Conservation (phyloP, 768 basidiomycete species). For the Boletales sp. region DNA sequence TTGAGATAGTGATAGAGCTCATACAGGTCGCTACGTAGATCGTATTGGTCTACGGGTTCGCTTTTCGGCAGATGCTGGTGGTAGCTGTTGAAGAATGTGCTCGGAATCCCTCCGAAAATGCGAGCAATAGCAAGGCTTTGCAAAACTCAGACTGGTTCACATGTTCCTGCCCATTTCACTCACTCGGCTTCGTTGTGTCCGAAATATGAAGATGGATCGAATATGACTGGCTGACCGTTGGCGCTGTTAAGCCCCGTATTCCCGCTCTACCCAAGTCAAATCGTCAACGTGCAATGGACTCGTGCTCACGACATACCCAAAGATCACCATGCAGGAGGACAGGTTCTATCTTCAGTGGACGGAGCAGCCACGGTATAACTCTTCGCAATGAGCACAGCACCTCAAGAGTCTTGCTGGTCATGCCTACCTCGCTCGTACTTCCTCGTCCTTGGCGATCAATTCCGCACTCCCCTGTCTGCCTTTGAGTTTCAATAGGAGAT, state of each 20-base stretch:
- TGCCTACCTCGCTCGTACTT: conserved; percentile 46
- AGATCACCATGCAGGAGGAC: conserved; percentile 77
- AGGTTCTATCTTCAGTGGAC: conserved; percentile 54
- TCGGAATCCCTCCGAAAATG: conserved; percentile 75
- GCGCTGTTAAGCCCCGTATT: conserved; percentile 59
- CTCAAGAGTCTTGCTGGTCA: background rate
- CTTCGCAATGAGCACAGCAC: conserved; percentile 34
- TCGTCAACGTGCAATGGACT: background rate
- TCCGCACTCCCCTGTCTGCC: conserved; percentile 39
- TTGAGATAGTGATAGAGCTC: conserved; percentile 81
- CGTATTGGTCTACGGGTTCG: conserved; percentile 62
- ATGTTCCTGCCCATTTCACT: conserved; percentile 20
- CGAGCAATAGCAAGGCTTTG: conserved; percentile 69
- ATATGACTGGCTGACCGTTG: conserved; percentile 62
- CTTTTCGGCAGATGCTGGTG: conserved; percentile 60
- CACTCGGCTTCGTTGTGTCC: conserved; percentile 85
- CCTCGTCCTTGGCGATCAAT: conserved; percentile 49
- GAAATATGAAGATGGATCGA: conserved; percentile 75
- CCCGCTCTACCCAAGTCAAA: conserved; percentile 49
- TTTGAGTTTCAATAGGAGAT: conserved; percentile 47
- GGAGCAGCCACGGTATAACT: conserved; percentile 70
- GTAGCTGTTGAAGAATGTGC: conserved; percentile 61
- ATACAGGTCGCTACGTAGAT: conserved; percentile 63
- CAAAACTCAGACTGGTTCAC: conserved; percentile 1
- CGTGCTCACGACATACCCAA: conserved; percentile 51